Conservation (phyloP, 805 yeast species). For the Torulaspora delbrueckii region DNA sequence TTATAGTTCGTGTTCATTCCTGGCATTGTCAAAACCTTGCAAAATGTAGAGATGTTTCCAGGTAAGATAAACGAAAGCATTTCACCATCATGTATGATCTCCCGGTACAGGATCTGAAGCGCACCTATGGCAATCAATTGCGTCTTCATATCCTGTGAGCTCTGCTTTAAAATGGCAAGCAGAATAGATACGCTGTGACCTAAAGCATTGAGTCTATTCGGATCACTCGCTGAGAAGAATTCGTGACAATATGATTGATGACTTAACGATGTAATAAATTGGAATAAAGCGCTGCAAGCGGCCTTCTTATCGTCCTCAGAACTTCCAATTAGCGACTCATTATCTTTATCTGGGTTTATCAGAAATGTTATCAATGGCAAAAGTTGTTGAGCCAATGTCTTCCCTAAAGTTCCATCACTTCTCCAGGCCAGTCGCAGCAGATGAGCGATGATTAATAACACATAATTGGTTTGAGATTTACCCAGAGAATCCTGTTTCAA, state of each 20-base stretch:
- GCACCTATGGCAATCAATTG: conserved; percentile 36
- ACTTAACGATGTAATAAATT: conserved; percentile 33
- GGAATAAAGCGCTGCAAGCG: conserved; percentile 34
- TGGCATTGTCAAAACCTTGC: conserved; percentile 36
- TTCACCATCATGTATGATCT: conserved; percentile 44
- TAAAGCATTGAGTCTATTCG: conserved; percentile 39
- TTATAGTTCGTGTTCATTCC: conserved; percentile 38
- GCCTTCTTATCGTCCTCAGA: conserved; percentile 38
- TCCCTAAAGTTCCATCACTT: conserved; percentile 34
- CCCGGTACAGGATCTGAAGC: conserved; percentile 34
- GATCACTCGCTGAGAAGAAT: conserved; percentile 18
- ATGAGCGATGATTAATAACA: conserved; percentile 42
- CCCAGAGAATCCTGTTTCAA: conserved; percentile 46
- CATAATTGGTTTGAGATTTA: conserved; percentile 43
- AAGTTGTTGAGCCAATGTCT: conserved; percentile 41
- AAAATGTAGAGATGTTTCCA: conserved; percentile 44
- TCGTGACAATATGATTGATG: conserved; percentile 23
- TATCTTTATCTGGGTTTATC: conserved; percentile 34
- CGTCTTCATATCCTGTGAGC: conserved; percentile 24
- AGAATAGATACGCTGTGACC: conserved; percentile 46
- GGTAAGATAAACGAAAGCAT: conserved; percentile 46
- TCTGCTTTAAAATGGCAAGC: conserved; percentile 34
- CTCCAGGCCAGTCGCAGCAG: conserved; percentile 49
- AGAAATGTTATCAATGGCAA: conserved; percentile 44
- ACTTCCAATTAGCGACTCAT: conserved; percentile 20